Conservation (phyloP, 2,329 filamentous ascomycete genomes). For the Aureobasidium leucospermi region DNA sequence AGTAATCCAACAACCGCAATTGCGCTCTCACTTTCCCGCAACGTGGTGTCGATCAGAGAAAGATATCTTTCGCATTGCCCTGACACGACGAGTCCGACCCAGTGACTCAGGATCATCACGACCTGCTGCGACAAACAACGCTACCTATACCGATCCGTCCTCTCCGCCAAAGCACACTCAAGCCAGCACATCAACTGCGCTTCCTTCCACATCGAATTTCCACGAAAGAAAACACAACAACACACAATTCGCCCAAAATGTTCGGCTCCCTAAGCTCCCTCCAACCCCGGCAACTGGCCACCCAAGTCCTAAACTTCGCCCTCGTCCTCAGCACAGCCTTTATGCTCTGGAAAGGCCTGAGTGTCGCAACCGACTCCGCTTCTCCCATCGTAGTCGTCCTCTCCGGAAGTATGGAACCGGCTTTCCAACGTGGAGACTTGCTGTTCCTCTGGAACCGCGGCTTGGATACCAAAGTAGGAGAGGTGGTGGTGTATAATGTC, state of each 20-base stretch:
- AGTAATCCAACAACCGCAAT: background rate
- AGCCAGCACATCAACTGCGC: too few relatives aligned
- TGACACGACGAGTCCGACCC: background rate
- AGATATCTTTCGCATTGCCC: too few relatives aligned
- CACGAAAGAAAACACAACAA: background rate
- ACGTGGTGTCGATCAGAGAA: background rate
- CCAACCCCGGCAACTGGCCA: conserved; percentile 73
- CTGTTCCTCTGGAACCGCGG: conserved; percentile 69
- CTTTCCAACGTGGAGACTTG: conserved; percentile 71
- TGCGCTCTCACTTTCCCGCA: background rate
- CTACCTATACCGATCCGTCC: background rate
- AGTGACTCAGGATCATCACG: background rate
- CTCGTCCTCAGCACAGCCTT: conserved; percentile 86
- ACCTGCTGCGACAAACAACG: background rate
- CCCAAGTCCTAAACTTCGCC: conserved; percentile 82
- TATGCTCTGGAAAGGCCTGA: conserved; percentile 87
- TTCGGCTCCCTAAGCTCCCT: conserved; percentile 55
- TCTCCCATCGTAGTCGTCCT: conserved; percentile 75
- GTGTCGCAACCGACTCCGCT: conserved; percentile 59
- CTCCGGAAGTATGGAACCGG: conserved; percentile 76
- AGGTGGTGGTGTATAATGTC: conserved; percentile 77
- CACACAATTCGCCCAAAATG: conserved; percentile 43
- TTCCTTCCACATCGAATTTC: background rate
- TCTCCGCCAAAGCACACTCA: background rate
- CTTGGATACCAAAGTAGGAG: conserved; percentile 57